Evolutionary conservation across 345 rosid genomes (phyloP).

Genomic region (Tarenaya hassleriana): DNA sequence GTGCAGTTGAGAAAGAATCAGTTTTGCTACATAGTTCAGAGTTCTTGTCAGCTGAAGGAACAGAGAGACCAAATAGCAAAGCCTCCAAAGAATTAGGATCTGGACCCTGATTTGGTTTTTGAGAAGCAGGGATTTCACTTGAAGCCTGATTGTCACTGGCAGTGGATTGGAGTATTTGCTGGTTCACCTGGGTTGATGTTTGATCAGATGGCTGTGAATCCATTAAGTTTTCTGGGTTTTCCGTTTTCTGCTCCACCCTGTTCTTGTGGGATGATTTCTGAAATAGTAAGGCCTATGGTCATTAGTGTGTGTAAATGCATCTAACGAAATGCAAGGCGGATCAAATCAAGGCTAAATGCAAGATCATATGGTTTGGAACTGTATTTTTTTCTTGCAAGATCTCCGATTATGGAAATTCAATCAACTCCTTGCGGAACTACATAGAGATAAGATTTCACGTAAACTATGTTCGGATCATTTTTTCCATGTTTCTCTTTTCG

Average conservation of each 20-base stretch:
- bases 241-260: slow-evolving; percentile 20
- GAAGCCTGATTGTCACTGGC: slow-evolving; percentile 29
- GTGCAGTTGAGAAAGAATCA: slow-evolving; percentile 17
- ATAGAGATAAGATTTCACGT: too few species aligned
- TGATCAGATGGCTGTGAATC: slow-evolving; percentile 27
- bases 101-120: slow-evolving; percentile 29
- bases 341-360: too few species aligned
- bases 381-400: too few species aligned
- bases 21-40: slow-evolving; percentile 17
- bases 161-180: slow-evolving; percentile 22
- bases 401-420: too few species aligned
- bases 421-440: too few species aligned
- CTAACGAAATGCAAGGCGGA: background rate
- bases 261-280: slow-evolving; percentile 32
- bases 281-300: slow-evolving; percentile 2
- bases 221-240: slow-evolving; percentile 33
- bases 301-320: background rate
- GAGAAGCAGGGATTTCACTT: slow-evolving; percentile 22
- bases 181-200: slow-evolving; percentile 12
- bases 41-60: slow-evolving; percentile 25
- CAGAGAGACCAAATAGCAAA: slow-evolving; percentile 47
- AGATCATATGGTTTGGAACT: too few species aligned
- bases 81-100: slow-evolving; percentile 47
- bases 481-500: too few species aligned
- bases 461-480: too few species aligned